Evolutionary conservation across 352 stramenopile genomes (phyloP).

Genomic region (Globisporangium apiculatum): DNA sequence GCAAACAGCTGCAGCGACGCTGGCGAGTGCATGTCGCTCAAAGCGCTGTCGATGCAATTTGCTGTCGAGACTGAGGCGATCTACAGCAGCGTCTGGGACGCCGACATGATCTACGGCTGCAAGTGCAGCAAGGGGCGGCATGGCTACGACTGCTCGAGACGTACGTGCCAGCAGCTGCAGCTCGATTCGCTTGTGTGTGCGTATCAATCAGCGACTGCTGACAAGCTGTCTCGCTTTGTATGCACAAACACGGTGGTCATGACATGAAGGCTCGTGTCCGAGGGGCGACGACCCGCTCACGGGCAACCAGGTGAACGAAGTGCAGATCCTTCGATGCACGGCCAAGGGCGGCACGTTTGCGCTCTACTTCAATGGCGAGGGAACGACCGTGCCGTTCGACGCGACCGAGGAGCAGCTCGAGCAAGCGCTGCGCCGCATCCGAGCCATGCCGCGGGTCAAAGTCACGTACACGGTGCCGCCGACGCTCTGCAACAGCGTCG

Average conservation of each 20-base stretch:
- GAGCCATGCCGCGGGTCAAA: constrained; percentile 28
- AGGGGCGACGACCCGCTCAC: constrained; percentile 85
- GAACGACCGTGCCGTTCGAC: constrained; percentile 44
- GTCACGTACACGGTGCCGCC: constrained; percentile 35
- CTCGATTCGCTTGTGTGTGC: too few species aligned
- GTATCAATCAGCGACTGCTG: background rate
- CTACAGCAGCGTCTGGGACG: constrained; percentile 55
- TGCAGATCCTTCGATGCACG: constrained; percentile 77
- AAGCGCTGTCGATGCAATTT: constrained; percentile 36
- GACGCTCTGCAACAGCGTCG: constrained; percentile 32
- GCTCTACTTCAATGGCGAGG: constrained; percentile 57
- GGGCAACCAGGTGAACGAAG: constrained; percentile 75
- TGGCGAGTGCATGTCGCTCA: constrained; percentile 64
- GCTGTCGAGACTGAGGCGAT: constrained; percentile 40
- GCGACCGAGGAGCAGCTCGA: constrained; percentile 40
- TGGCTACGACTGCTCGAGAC: constrained; percentile 79
- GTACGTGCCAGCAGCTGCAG: constrained; percentile 11
- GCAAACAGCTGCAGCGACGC: constrained; percentile 28
- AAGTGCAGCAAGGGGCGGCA: constrained; percentile 75
- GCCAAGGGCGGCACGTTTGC: constrained; percentile 56
- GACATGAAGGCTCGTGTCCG: constrained; percentile 54
- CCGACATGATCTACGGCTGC: constrained; percentile 84
- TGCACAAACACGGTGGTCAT: background rate
- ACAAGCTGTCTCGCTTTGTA: background rate
- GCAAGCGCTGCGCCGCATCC: constrained; percentile 34